Base-by-base conservation (phyloP, 208 protist genomes). In the Leishmania martiniquensis region DNA sequence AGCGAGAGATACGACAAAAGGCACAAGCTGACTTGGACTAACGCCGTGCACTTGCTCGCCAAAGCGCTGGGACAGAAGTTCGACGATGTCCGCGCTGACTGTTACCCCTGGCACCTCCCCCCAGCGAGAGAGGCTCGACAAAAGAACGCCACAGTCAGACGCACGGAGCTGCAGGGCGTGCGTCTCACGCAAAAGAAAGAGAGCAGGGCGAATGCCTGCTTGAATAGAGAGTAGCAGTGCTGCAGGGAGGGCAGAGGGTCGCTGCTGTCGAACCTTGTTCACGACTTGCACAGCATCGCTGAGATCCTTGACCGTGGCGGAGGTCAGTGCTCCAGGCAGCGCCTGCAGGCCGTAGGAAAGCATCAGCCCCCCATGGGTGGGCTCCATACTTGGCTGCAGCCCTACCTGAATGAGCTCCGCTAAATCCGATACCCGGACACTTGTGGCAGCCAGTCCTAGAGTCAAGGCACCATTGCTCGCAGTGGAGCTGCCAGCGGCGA, bases 21-120 rank as follows among this genome's bases (percentile, higher is more conserved):
- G 90, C 72, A 97, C 75, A 15, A 95, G 78, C n/a, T 97, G 93
- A 22, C 65, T 55, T 42, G 86, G 62, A 39, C 86, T 75, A n/a
- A 87, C 90, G 55, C 76, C 80, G 22, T 82, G 66, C 72, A 94
- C 88, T 62, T 91, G 84, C 57, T 80, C 71, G 5, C 75, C 55
- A 76, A 97, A 94, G 65, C 80, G 85, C 32, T 80, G 72, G 47
- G 86, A 97, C 32, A 97, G 83, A 59, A 95, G 82, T 75, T 95
- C 88, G 7, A 92, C 65, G 51, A 95, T 45, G 69, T 97, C 93
- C 1, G 85, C 84, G 42, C 72, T 76, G 32, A 85, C 57, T 25
- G 65, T 70, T 44, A 74, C 84, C 22, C 80, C 76, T 20, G 78
- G 32, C 77, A 85, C 79, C 83, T 87, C 77, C 39, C 92, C 86